Base-by-base conservation (phyloP, 805 yeast species). In the Wickerhamomyces tratensis region DNA sequence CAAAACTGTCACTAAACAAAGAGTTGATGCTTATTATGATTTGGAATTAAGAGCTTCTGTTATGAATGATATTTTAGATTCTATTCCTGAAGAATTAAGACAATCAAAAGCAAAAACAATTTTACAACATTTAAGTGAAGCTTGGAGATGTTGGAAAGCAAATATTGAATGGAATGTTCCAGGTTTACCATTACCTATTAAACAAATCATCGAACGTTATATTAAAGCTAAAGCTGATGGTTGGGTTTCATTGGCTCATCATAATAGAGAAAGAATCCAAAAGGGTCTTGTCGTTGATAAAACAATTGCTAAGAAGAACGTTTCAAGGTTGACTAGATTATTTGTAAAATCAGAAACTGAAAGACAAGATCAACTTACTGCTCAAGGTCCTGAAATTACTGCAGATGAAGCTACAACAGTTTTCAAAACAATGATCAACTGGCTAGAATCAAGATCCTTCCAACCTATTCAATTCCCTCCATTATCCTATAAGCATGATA, bases 111-210 rank as follows among this genome's bases (percentile, higher is more conserved):
- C 96, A 1, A 83, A 84, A 53, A 79, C 95, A 0, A 83, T 93
- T 41, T 62, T 93, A 39, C 98, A 93, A 54, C 99, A 93, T 62
- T 69, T 93, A 44, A 85, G 95, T 57, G 98, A 93, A 61, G 98
- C 98, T 0, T 93, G 99, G 99, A 70, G 98, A 59, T 93, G 98
- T 60, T 93, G 99, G 99, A 93, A 93, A 60, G 98, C 98, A 3
- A 91, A 93, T 56, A 83, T 93, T 45, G 96, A 97, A 0, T 93
- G 98, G 98, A 80, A 86, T 51, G 98, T 93, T 13, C 95, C 96
- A 1, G 98, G 98, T 0, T 68, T 93, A 63, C 98, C 99, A 2
- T 83, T 75, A 41, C 97, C 97, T 0, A 77, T 93, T 26, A 93
- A 81, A 50, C 76, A 77, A 37, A 86, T 93, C 35, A 89, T 93